Evolutionary conservation across 192 early-diverging fungal species (phyloP), one percentile per base, ranked within the genome.

Genomic region (Rhizophagus prolifer): DNA sequence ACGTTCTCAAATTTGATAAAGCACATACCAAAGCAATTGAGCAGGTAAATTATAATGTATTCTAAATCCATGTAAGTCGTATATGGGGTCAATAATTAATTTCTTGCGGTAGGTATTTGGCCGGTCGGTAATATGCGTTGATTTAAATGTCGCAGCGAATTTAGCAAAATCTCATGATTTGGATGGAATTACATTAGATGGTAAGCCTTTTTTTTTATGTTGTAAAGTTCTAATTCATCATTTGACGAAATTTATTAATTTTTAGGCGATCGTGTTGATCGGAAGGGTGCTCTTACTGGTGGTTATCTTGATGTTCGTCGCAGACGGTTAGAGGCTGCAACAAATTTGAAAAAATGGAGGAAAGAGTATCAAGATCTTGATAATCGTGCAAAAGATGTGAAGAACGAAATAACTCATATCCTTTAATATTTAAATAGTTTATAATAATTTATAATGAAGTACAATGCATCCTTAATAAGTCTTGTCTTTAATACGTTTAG

Each of bases 221-320:
- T 8, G 3, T 1, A 7, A 13, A 86, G 81, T 63, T 26, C 21
- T 82, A 66, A 41, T n/a, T n/a, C n/a, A 41, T 70, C 23, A 26
- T 58, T 23, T 14, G 38, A 38, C 16, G 50, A 13, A 19, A 36
- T 59, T 10, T 30, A 0, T n/a, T 23, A 26, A 28, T 38, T 9
- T 64, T 26, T 54, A 86, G 89, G 96, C 70, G 96, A 98, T 79
- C 92, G 94, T 50, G 94, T 95, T 7, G 97, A 97, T 74, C 86
- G 93, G 23, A 95, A 95, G 72, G 97, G 97, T 30, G 94, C 94
- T 19, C 86, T 99, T 30, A 93, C 92, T 47, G 97, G 97, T 78
- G 97, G 97, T 34, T 98, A 88, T 81, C 86, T 87, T 64, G 94
- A 94, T 80, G 86, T 84, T 30, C 85, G 89, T 25, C 83, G 87